These are phyloP conservation scores for Aspergillus sp. DNA, from an alignment of 2,329 filamentous ascomycete genomes.

Conservation along the genomic window DNA sequence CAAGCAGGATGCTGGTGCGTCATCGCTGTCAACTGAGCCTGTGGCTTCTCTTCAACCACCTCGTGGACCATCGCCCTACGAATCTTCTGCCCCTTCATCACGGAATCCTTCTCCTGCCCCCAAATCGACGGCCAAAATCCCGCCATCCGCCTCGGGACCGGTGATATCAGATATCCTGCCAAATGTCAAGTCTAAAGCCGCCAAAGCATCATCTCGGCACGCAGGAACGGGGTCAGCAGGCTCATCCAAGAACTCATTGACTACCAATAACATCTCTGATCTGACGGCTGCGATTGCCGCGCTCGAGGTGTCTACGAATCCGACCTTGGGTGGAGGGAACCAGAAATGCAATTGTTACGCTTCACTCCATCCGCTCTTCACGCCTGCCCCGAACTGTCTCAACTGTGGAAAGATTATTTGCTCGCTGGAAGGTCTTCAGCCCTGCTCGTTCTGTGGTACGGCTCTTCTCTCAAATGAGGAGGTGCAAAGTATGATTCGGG, in stretches of 20 bases:
- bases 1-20: conserved; percentile 24
- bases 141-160: conserved; percentile 68
- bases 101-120: conserved; percentile 37
- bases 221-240: conserved; percentile 72
- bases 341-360: conserved; percentile 82
- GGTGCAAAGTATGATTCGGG: conserved; percentile 77
- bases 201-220: conserved; percentile 68
- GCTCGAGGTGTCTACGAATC: conserved; percentile 89
- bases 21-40: conserved; percentile 49
- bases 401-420: conserved; percentile 94
- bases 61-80: conserved; percentile 31
- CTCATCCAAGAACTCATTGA: conserved; percentile 50
- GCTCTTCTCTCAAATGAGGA: conserved; percentile 69
- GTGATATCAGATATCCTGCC: conserved; percentile 71
- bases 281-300: conserved; percentile 75
- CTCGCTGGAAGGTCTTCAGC: conserved; percentile 86
- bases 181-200: conserved; percentile 55
- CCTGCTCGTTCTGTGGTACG: conserved; percentile 83
- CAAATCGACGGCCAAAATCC: conserved; percentile 38
- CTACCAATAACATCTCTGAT: conserved; percentile 50
- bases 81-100: conserved; percentile 42
- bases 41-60: conserved; percentile 41
- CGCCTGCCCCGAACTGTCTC: conserved; percentile 89
- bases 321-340: conserved; percentile 61
- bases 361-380: conserved; percentile 77